phyloP scores from a whole-genome alignment of 805 yeast genomes.

The Kazachstania psychrophila region DNA sequence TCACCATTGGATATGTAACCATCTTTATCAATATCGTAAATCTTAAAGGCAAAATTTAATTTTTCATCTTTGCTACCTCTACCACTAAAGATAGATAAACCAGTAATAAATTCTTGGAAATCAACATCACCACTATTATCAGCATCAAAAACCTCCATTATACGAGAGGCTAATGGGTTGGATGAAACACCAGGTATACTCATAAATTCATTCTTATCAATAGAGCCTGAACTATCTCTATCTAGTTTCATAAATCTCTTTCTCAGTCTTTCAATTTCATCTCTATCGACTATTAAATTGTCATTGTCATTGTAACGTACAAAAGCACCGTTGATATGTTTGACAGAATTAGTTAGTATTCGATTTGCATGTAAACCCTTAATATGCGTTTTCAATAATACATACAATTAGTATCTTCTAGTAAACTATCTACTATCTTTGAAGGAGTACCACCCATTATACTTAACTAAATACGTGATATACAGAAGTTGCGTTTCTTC shows the following conservation, averaged over 20 bases:
- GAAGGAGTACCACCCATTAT: conserved; percentile 58
- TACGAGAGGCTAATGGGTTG: conserved; percentile 81
- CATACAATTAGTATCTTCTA: conserved; percentile 73
- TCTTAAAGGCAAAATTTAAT: conserved; percentile 79
- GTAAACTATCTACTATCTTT: conserved; percentile 53
- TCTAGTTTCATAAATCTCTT: conserved; percentile 93
- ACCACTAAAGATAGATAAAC: conserved; percentile 79
- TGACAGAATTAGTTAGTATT: too few relatives aligned
- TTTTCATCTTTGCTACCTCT: conserved; percentile 75
- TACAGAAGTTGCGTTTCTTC: too few relatives aligned
- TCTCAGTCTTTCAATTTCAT: conserved; percentile 83
- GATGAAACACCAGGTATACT: conserved; percentile 86
- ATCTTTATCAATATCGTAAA: conserved; percentile 92
- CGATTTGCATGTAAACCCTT: not conserved
- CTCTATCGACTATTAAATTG: conserved; percentile 52
- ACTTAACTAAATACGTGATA: too few relatives aligned
- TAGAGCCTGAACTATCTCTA: conserved; percentile 84
- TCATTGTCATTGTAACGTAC: conserved; percentile 4
- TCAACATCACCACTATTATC: conserved; percentile 92
- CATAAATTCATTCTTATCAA: conserved; percentile 82
- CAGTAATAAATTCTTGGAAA: conserved; percentile 86
- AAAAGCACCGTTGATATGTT: too few relatives aligned
- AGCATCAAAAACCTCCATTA: conserved; percentile 89
- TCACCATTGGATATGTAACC: conserved; percentile 95
- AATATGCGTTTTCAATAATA: conserved; percentile 4